Evolutionary conservation across 352 stramenopile genomes (phyloP).

Genomic region (Pythium rhizo-oryzae): DNA sequence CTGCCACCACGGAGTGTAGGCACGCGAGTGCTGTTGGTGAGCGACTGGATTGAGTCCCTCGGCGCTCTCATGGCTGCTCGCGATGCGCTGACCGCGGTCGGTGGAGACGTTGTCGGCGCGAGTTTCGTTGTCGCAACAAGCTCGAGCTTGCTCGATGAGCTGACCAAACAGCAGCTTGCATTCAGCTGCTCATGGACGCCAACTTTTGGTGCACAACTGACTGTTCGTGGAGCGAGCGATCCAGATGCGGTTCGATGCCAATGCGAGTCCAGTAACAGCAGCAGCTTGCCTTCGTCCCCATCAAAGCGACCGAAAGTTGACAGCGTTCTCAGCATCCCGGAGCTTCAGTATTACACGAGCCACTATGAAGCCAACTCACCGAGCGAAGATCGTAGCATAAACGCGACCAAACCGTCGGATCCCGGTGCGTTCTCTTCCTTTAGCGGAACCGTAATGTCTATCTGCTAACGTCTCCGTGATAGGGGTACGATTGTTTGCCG

Average conservation of each 20-base stretch:
- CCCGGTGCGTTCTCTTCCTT: conserved; percentile 24
- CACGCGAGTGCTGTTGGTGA: conserved; percentile 32
- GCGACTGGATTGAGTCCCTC: conserved; percentile 56
- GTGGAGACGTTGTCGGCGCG: conserved; percentile 52
- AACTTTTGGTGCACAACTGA: conserved; percentile 36
- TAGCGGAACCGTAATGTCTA: background rate
- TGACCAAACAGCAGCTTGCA: conserved; percentile 43
- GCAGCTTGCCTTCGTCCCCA: background rate
- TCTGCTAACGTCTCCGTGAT: background rate
- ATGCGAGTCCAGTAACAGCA: conserved; percentile 4
- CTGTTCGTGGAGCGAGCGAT: conserved; percentile 1
- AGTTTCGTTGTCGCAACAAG: conserved; percentile 51
- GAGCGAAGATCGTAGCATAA: conserved; percentile 70
- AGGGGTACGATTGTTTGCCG: conserved; percentile 55
- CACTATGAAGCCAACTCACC: conserved; percentile 73
- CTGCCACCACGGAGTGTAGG: background rate
- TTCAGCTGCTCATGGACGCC: conserved; percentile 60
- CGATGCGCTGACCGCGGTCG: conserved; percentile 40
- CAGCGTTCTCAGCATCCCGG: background rate
- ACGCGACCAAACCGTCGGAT: conserved; percentile 42
- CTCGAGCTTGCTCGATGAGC: conserved; percentile 34
- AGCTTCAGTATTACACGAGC: conserved; percentile 41
- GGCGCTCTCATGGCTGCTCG: conserved; percentile 46
- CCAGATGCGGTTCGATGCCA: conserved; percentile 6
- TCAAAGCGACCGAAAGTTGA: background rate